Conservation (phyloP, 2,329 filamentous ascomycete species). For the Pyricularia sp. region DNA sequence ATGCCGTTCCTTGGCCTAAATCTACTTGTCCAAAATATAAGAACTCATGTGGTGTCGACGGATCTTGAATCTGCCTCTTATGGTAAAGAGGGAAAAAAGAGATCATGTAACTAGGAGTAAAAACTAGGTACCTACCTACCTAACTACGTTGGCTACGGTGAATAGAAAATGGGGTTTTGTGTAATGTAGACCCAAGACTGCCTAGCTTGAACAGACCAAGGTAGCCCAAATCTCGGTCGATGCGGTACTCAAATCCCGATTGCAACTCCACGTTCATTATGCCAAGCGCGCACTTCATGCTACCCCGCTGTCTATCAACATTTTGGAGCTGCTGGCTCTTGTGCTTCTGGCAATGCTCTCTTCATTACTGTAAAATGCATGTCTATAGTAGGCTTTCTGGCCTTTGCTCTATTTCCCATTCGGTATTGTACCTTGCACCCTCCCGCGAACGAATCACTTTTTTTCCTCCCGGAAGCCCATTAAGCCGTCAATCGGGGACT, state of each 20-base stretch:
- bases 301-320: neutral
- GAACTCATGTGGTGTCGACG: neutral
- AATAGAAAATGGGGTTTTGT: neutral
- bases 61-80: neutral
- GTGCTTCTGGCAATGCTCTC: neutral
- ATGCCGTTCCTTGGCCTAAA: neutral
- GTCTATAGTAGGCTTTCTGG: neutral
- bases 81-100: too few relatives aligned
- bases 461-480: neutral
- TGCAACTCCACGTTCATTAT: neutral
- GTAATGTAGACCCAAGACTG: neutral
- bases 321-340: neutral
- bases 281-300: neutral
- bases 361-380: neutral
- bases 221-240: neutral
- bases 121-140: too few relatives aligned
- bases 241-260: neutral
- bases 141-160: too few relatives aligned
- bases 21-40: neutral
- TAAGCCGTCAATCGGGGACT: constrained; percentile 1
- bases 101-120: neutral
- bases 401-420: neutral
- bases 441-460: neutral
- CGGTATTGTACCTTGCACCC: neutral
- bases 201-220: neutral